Evolutionary conservation across 768 basidiomycete genomes (phyloP).

Genomic region (Leucosporidium scottii): DNA sequence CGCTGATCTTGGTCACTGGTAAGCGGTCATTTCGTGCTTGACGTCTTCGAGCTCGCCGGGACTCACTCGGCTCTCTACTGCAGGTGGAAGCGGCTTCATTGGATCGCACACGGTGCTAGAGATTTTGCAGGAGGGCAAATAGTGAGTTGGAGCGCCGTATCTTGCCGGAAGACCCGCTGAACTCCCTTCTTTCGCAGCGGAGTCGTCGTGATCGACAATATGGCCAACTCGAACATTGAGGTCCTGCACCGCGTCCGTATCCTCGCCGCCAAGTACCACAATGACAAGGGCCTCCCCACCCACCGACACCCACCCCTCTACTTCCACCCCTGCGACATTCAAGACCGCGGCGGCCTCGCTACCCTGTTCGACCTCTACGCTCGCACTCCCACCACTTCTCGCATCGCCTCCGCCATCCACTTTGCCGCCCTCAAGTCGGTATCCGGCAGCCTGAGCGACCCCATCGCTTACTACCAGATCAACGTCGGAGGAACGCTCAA

Average conservation of each 20-base stretch:
- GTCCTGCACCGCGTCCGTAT: constrained; percentile 9
- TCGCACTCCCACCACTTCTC: background rate
- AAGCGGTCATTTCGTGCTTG: no score
- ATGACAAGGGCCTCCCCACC: background rate
- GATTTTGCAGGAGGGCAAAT: constrained; percentile 5
- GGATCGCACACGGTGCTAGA: background rate
- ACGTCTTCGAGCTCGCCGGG: background rate
- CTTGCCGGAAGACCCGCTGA: no score
- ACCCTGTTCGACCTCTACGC: background rate
- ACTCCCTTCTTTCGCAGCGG: background rate
- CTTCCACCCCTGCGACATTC: constrained; percentile 9
- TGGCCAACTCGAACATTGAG: constrained; percentile 3
- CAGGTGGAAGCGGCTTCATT: constrained; percentile 4
- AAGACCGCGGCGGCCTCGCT: background rate
- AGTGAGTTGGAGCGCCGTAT: background rate
- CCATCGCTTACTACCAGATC: constrained; percentile 4
- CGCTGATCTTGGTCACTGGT: constrained; percentile 3
- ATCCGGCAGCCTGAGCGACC: background rate
- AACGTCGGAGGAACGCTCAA: constrained; percentile 10
- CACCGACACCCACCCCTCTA: constrained; percentile 8
- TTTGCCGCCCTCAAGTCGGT: constrained; percentile 13
- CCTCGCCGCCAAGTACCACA: constrained; percentile 1
- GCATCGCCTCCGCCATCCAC: constrained; percentile 7
- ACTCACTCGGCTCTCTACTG: background rate
- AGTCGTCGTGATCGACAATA: constrained; percentile 3